Evolutionary conservation across 2,329 filamentous ascomycete species (phyloP).

Genomic region (Verticillium longisporum): DNA sequence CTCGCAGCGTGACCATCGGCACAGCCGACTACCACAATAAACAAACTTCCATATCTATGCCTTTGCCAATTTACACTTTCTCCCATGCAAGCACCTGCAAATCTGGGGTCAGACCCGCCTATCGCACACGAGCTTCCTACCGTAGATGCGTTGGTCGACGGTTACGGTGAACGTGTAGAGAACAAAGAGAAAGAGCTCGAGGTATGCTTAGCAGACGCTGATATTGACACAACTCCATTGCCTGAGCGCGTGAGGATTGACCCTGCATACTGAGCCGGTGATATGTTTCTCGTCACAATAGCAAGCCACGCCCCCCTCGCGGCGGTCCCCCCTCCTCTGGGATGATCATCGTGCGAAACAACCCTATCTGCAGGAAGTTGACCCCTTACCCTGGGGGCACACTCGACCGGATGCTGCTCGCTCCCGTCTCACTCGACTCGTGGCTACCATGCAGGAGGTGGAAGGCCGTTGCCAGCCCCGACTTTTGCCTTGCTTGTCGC

Average conservation of each 20-base stretch:
- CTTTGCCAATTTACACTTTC: neutral
- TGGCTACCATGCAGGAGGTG: neutral
- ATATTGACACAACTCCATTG: neutral
- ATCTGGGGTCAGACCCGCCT: neutral
- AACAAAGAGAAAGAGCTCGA: neutral
- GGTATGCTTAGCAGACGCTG: neutral
- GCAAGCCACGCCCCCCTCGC: too few relatives aligned
- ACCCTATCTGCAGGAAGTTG: neutral
- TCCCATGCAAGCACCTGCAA: neutral
- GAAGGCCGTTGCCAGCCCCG: neutral
- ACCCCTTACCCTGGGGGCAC: neutral
- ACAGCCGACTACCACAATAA: neutral
- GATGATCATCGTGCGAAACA: neutral
- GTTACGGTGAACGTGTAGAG: too few relatives aligned
- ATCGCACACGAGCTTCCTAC: neutral
- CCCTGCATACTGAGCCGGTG: neutral
- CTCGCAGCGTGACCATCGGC: neutral
- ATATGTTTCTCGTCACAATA: neutral
- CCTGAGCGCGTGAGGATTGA: neutral
- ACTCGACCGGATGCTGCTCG: neutral
- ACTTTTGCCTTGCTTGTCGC: too few relatives aligned
- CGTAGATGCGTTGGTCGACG: too few relatives aligned
- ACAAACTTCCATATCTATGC: too few relatives aligned
- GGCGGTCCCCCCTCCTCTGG: neutral
- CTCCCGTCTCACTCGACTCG: neutral